These are phyloP conservation scores for Psilocybe azurescens DNA, from an alignment of 768 basidiomycete species.

Conservation along the genomic window DNA sequence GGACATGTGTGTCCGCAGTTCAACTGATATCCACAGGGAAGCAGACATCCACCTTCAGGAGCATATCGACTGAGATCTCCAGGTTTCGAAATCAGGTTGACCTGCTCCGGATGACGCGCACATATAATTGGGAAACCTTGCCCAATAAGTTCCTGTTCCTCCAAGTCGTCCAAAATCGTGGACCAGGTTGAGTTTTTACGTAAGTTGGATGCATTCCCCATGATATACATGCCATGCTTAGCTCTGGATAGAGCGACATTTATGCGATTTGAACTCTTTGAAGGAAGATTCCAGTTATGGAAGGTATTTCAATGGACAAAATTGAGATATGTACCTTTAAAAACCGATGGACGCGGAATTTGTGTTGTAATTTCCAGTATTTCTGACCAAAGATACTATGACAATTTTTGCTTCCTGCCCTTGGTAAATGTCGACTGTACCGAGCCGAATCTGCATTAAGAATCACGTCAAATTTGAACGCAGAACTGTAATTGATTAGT, in stretches of 20 bases:
- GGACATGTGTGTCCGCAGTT: slow-evolving; percentile 71
- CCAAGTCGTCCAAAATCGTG: slow-evolving; percentile 58
- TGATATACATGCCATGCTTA: slow-evolving; percentile 72
- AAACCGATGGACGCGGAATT: slow-evolving; percentile 60
- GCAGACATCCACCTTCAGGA: slow-evolving; percentile 72
- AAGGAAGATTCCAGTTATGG: neutral
- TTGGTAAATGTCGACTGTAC: slow-evolving; percentile 82
- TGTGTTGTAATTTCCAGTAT: slow-evolving; percentile 39
- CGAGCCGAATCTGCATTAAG: slow-evolving; percentile 58
- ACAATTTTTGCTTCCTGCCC: slow-evolving; percentile 65
- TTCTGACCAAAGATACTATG: slow-evolving; percentile 77
- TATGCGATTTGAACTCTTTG: slow-evolving; percentile 10
- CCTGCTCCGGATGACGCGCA: slow-evolving; percentile 53
- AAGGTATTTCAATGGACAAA: too few species aligned
- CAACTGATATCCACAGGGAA: slow-evolving; percentile 57
- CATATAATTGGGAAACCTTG: slow-evolving; percentile 63
- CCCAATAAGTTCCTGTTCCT: slow-evolving; percentile 50
- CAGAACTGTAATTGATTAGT: neutral
- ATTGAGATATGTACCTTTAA: slow-evolving; percentile 55
- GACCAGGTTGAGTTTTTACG: slow-evolving; percentile 61
- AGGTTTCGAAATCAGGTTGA: slow-evolving; percentile 49
- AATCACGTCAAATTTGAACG: neutral
- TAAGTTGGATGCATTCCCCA: slow-evolving; percentile 70
- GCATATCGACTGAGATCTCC: slow-evolving; percentile 54
- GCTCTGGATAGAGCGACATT: slow-evolving; percentile 68